Conservation (phyloP, 2,329 filamentous ascomycete species). For the Grosmannia clavigera region DNA sequence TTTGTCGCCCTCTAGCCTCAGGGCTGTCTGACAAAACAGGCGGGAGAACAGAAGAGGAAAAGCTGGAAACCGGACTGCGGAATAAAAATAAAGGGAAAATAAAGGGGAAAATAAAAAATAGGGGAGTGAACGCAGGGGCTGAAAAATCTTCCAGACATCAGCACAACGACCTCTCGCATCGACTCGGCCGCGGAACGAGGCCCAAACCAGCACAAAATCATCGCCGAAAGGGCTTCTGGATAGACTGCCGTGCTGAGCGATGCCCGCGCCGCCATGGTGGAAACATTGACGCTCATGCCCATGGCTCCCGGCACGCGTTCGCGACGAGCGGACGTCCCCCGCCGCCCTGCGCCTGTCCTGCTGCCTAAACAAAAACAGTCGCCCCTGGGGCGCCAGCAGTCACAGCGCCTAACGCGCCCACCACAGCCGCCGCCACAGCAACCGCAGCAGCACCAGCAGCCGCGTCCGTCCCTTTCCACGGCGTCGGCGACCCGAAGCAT, state of each 20-base stretch:
- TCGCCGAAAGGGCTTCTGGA: background rate
- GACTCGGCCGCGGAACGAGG: background rate
- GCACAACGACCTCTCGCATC: background rate
- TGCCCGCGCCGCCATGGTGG: constrained; percentile 9
- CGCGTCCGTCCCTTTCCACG: constrained; percentile 3
- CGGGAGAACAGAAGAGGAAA: background rate
- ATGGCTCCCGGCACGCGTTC: constrained; percentile 15
- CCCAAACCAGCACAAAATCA: too few relatives aligned
- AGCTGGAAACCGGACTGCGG: background rate
- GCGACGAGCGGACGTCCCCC: constrained; percentile 12
- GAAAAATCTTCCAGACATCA: background rate
- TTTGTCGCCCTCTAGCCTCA: background rate
- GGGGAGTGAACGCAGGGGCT: background rate
- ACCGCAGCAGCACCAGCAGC: background rate
- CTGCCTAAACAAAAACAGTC: constrained; percentile 10
- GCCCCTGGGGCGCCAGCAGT: background rate
- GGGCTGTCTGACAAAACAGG: background rate
- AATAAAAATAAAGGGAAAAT: background rate
- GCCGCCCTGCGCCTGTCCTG: constrained; percentile 8
- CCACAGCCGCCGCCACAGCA: background rate
- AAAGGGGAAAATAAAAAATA: background rate
- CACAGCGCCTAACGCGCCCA: background rate
- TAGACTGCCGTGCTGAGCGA: background rate
- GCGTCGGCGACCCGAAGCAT: constrained; percentile 8
- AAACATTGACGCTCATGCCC: constrained; percentile 11